phyloP scores from a whole-genome alignment of 495 filamentous ascomycete species.

The Penicillium tannophilum region DNA sequence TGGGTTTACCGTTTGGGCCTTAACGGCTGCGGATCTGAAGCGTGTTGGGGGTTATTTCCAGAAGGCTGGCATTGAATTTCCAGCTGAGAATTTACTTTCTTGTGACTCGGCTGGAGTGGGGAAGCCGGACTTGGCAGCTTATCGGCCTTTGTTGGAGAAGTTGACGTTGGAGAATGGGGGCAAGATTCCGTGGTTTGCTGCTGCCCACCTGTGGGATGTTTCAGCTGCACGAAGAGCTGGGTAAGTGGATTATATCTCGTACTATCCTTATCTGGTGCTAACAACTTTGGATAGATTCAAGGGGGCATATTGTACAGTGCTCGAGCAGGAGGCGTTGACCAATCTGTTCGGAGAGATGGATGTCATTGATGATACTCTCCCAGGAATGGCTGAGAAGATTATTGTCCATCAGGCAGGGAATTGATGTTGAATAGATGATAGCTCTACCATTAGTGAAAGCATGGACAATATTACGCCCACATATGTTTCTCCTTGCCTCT shows the following conservation, averaged over 20 bases:
- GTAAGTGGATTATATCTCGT: constrained; percentile 13
- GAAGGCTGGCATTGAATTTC: constrained; percentile 35
- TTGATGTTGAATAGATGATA: not conserved
- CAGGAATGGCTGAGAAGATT: constrained; percentile 43
- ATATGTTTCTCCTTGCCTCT: not conserved
- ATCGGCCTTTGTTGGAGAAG: constrained; percentile 28
- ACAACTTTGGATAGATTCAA: constrained; percentile 31
- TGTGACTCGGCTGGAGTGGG: constrained; percentile 35
- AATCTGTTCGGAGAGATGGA: constrained; percentile 43
- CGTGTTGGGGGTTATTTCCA: constrained; percentile 42
- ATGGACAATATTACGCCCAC: too few relatives aligned
- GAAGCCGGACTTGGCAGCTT: constrained; percentile 35
- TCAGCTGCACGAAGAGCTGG: constrained; percentile 35
- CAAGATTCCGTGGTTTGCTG: constrained; percentile 38
- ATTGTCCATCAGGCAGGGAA: constrained; percentile 26
- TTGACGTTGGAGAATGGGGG: constrained; percentile 26
- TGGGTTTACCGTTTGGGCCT: constrained; percentile 45
- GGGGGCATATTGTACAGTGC: constrained; percentile 36
- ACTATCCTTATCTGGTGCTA: not conserved
- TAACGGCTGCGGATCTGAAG: constrained; percentile 41
- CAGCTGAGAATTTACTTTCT: constrained; percentile 36
- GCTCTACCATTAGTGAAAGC: not conserved
- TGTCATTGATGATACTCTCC: constrained; percentile 41
- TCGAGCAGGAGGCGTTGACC: constrained; percentile 38
- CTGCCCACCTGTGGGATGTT: constrained; percentile 42